Conservation (phyloP, 805 yeast genomes). For the Saturnispora diversa region DNA sequence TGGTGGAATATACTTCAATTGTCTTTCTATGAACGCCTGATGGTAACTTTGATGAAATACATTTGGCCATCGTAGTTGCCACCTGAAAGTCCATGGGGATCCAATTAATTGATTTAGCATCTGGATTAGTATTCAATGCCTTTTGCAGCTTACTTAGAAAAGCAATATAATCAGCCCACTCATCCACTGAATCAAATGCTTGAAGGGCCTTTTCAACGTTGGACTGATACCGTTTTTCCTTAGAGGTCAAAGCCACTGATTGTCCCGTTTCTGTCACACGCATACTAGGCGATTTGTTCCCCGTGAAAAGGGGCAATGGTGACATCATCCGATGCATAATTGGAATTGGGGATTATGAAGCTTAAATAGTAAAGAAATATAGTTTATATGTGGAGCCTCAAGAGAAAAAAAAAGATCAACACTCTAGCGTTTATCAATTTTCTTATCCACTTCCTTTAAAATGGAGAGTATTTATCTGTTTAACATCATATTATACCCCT, state of each 20-base stretch:
- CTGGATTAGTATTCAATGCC: conserved; percentile 48
- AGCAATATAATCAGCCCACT: conserved; percentile 98
- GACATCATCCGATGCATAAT: conserved; percentile 18
- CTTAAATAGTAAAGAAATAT: too few species aligned
- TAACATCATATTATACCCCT: conserved; percentile 12
- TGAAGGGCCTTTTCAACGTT: conserved; percentile 66
- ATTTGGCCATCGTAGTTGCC: conserved; percentile 64
- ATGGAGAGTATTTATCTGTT: conserved; percentile 5
- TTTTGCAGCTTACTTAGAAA: conserved; percentile 73
- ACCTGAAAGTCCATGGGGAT: conserved; percentile 64
- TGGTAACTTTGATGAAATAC: conserved; percentile 75
- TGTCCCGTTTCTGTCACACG: conserved; percentile 11
- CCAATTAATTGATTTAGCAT: conserved; percentile 37
- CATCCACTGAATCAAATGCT: conserved; percentile 73
- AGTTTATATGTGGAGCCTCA: too few species aligned
- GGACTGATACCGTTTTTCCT: conserved; percentile 60
- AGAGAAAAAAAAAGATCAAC: too few species aligned
- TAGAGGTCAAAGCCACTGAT: conserved; percentile 35
- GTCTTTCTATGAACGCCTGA: conserved; percentile 94
- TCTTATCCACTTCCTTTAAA: too few species aligned
- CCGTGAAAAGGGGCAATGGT: conserved; percentile 14
- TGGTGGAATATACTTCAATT: conserved; percentile 61
- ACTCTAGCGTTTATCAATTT: too few species aligned
- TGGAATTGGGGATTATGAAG: too few species aligned
- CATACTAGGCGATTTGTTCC: conserved; percentile 9